Conservation (phyloP, 768 basidiomycete genomes). For the Naganishia randhawae region DNA sequence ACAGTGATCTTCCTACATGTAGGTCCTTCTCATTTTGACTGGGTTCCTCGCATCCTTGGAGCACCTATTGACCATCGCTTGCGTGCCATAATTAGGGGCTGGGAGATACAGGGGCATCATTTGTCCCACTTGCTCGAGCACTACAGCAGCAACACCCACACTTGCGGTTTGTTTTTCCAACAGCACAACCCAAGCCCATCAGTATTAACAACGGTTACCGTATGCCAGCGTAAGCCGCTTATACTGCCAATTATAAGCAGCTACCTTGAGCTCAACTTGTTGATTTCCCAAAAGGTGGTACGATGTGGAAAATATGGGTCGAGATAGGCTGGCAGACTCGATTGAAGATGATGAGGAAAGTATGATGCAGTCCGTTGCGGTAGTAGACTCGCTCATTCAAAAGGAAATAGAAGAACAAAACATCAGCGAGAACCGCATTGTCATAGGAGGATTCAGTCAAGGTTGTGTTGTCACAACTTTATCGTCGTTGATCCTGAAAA, state of each 20-base stretch:
- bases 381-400: constrained; percentile 66
- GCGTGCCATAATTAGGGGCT: constrained; percentile 33
- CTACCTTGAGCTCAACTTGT: not conserved
- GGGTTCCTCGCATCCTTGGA: not conserved
- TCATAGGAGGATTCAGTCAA: constrained; percentile 85
- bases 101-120: constrained; percentile 43
- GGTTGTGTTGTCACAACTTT: constrained; percentile 72
- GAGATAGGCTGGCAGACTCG: constrained; percentile 31
- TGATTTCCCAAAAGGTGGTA: not conserved
- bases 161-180: constrained; percentile 84
- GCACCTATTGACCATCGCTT: not conserved
- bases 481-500: constrained; percentile 64
- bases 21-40: constrained; percentile 42
- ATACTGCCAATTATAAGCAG: no score
- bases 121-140: constrained; percentile 43
- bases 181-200: constrained; percentile 66
- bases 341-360: constrained; percentile 67
- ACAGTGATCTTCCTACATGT: constrained; percentile 89
- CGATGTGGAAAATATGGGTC: not conserved
- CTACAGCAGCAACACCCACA: constrained; percentile 52
- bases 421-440: constrained; percentile 64
- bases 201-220: constrained; percentile 65
- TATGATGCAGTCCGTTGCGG: constrained; percentile 63
- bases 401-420: constrained; percentile 66
- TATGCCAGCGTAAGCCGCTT: constrained; percentile 47